A percentile compares a stretch with the other conserved stretches of the same genome.
Evolutionary conservation across 208 protist genomes (phyloP).

Genomic region (Wallacemonas sp.): DNA sequence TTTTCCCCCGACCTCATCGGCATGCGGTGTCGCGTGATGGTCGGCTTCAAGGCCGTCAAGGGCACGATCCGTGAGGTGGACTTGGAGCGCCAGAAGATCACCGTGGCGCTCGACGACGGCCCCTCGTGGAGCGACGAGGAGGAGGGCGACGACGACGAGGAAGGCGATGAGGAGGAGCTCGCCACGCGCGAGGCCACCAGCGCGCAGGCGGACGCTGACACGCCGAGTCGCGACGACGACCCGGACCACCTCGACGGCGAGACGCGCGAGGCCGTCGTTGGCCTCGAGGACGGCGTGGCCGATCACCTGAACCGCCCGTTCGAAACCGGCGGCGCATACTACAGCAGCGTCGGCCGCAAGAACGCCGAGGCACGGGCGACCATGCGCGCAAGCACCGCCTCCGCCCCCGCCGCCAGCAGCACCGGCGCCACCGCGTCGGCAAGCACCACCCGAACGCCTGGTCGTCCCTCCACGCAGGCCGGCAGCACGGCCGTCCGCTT

Average conservation of each 20-base stretch:
- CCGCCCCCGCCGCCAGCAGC: neutral
- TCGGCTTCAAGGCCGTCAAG: conserved; percentile 53
- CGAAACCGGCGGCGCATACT: conserved; percentile 16
- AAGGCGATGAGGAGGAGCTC: conserved; percentile 12
- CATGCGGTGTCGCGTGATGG: conserved; percentile 58
- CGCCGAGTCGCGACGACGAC: neutral
- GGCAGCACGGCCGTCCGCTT: conserved; percentile 3
- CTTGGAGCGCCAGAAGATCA: conserved; percentile 47
- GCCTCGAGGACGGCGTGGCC: conserved; percentile 14
- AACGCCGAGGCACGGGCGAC: neutral
- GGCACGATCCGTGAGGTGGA: conserved; percentile 76
- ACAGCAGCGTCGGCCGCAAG: neutral
- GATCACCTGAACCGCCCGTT: conserved; percentile 22
- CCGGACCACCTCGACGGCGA: conserved; percentile 17
- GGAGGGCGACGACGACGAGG: conserved; percentile 21
- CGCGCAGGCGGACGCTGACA: neutral
- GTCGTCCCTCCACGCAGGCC: neutral
- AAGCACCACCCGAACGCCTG: neutral
- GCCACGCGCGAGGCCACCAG: neutral
- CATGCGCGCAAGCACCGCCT: neutral
- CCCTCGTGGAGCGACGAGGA: conserved; percentile 21
- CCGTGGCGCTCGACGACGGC: conserved; percentile 55
- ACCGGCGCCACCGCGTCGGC: neutral
- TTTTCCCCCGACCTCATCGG: conserved; percentile 65
- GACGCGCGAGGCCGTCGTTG: neutral